Base-by-base conservation (phyloP, 176 grass and related monocot genomes). In the Otatea glauca region DNA sequence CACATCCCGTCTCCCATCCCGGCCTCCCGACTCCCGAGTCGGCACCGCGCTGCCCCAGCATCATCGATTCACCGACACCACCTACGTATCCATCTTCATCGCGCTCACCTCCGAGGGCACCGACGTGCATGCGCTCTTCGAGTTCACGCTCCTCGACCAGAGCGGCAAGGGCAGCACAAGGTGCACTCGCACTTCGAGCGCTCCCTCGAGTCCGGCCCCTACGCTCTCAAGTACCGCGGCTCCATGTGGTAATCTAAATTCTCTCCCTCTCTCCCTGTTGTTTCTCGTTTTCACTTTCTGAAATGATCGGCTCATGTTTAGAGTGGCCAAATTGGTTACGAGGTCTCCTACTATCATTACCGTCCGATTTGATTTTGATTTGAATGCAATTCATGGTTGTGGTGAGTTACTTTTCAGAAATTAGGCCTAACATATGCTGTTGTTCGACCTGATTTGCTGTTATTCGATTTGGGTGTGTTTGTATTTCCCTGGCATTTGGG, bases 51-150 rank as follows among this genome's bases (percentile, higher is more conserved):
- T n/a, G n/a, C n/a, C n/a, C n/a, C n/a, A n/a, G n/a, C n/a, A n/a
- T n/a, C n/a, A n/a, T n/a, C n/a, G n/a, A n/a, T n/a, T n/a, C n/a
- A n/a, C n/a, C n/a, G n/a, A n/a, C n/a, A n/a, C n/a, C n/a, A n/a
- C 72, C 47, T 98, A 95, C 78, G 93, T 98, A 55, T 98, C 96
- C 38, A 93, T 98, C 48, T 98, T 93, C 86, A 93, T 98, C 81
- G 96, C 91, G 23, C 85, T 98, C 24, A 88, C 91, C 13, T 93
- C 89, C 54, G 96, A 98, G 75, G 96, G 91, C 39, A 95, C 93
- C 64, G 93, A 98, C 86, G 93, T 95, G 8, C 90, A 93, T 68
- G 93, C 96, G 34, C 89, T 98, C 83, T 98, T 98, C 84, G 96
- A 98, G 89, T 85, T 98, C 49, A 95, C 93, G 2, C 93, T 98